phyloP scores from a whole-genome alignment of 1,139 yeast species.

The Kodamaea sp. region DNA sequence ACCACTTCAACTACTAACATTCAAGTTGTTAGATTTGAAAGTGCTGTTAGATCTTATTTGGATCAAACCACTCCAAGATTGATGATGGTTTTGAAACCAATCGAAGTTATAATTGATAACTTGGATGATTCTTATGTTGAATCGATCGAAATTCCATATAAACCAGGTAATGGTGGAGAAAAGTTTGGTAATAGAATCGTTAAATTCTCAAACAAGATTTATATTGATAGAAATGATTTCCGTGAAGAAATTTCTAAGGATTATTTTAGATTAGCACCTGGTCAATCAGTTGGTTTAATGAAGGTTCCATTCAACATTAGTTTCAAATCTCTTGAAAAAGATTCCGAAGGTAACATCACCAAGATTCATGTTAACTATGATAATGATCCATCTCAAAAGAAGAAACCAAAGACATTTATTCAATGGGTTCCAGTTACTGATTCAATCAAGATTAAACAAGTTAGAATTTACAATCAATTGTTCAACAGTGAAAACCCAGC shows the following conservation, averaged over 20 bases:
- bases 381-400: slow-evolving; percentile 49
- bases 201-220: slow-evolving; percentile 72
- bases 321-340: slow-evolving; percentile 65
- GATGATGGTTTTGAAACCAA: slow-evolving; percentile 88
- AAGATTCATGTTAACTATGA: slow-evolving; percentile 81
- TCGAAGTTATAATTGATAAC: slow-evolving; percentile 79
- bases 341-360: slow-evolving; percentile 57
- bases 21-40: slow-evolving; percentile 85
- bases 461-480: slow-evolving; percentile 82
- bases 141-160: slow-evolving; percentile 75
- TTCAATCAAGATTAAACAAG: slow-evolving; percentile 60
- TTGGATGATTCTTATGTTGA: slow-evolving; percentile 72
- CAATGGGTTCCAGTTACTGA: slow-evolving; percentile 90
- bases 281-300: slow-evolving; percentile 93
- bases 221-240: slow-evolving; percentile 84
- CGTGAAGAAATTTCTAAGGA: slow-evolving; percentile 54
- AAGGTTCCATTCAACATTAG: slow-evolving; percentile 83
- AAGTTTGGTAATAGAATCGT: slow-evolving; percentile 64
- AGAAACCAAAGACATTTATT: slow-evolving; percentile 83
- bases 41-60: slow-evolving; percentile 79
- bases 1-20: slow-evolving; percentile 91
- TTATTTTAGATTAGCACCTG: slow-evolving; percentile 90
- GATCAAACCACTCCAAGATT: slow-evolving; percentile 93
- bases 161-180: slow-evolving; percentile 63
- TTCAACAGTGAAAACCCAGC: slow-evolving; percentile 92